Conservation (phyloP, 169 alveolate genomes). For the Plasmodium falciparum region DNA sequence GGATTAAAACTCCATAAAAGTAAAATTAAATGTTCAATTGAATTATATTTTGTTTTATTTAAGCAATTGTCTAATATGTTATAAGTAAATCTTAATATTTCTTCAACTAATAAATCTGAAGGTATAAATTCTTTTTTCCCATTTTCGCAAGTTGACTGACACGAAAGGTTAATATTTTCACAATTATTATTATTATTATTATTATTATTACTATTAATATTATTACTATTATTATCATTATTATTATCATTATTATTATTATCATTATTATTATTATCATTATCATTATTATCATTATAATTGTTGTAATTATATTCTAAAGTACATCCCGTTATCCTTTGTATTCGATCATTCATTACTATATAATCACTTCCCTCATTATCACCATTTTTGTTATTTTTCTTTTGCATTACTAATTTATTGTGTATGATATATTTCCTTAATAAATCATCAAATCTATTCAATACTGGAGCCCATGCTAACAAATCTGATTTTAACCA, state of each 20-base stretch:
- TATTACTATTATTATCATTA: no score
- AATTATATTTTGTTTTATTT: slow-evolving; percentile 83
- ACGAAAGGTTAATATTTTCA: not conserved
- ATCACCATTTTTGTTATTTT: slow-evolving; percentile 13
- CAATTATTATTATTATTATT: not conserved
- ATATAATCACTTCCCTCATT: not conserved
- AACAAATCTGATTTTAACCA: slow-evolving; percentile 86
- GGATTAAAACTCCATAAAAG: slow-evolving; percentile 74
- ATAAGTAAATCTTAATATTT: slow-evolving; percentile 81
- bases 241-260: not conserved
- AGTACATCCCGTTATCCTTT: no score
- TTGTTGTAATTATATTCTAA: no score
- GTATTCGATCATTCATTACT: no score
- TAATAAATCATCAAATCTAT: slow-evolving; percentile 85
- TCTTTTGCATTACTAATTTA: slow-evolving; percentile 71
- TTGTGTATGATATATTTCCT: slow-evolving; percentile 72
- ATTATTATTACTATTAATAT: not conserved
- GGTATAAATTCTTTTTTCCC: slow-evolving; percentile 27
- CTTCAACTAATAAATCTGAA: slow-evolving; percentile 51
- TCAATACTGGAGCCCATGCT: slow-evolving; percentile 88
- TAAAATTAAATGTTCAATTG: slow-evolving; percentile 80
- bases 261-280: not conserved
- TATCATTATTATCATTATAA: no score
- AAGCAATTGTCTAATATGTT: slow-evolving; percentile 83
- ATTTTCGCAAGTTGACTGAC: not conserved